phyloP scores from a whole-genome alignment of 2,329 filamentous ascomycete genomes.

The Aulographum hederae region DNA sequence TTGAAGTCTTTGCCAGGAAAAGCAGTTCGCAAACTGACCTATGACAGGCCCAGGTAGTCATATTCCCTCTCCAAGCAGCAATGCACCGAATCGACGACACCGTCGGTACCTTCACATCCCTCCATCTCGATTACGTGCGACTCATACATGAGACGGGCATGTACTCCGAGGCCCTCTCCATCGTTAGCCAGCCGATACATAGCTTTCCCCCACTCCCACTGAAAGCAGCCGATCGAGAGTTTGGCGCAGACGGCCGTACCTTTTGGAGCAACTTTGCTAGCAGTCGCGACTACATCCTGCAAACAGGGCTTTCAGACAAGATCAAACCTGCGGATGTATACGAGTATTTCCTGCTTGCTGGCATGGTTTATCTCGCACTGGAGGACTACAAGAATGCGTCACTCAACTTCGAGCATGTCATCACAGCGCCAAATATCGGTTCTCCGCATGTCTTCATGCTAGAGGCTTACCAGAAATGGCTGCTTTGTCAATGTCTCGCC shows the following conservation, averaged over 20 bases:
- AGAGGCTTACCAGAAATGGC: slow-evolving; percentile 84
- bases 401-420: slow-evolving; percentile 26
- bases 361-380: slow-evolving; percentile 26
- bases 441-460: slow-evolving; percentile 61
- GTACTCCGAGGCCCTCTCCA: slow-evolving; percentile 36
- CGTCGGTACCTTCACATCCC: slow-evolving; percentile 45
- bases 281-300: slow-evolving; percentile 40
- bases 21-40: slow-evolving; percentile 5
- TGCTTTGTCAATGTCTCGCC: slow-evolving; percentile 56
- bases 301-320: slow-evolving; percentile 35
- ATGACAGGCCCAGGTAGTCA: slow-evolving; percentile 13
- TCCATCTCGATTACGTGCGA: slow-evolving; percentile 39
- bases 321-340: slow-evolving; percentile 36
- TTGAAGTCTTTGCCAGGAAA: slow-evolving; percentile 14
- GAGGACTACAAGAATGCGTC: slow-evolving; percentile 24
- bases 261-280: slow-evolving; percentile 21
- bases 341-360: slow-evolving; percentile 32
- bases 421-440: slow-evolving; percentile 48
- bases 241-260: slow-evolving; percentile 17
- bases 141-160: slow-evolving; percentile 36
- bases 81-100: slow-evolving; percentile 49
- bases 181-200: slow-evolving; percentile 47
- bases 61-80: slow-evolving; percentile 23
- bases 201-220: slow-evolving; percentile 49
- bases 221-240: slow-evolving; percentile 9